Conservation (phyloP, 176 grass and related monocot species). For the Panicum miliaceum region DNA sequence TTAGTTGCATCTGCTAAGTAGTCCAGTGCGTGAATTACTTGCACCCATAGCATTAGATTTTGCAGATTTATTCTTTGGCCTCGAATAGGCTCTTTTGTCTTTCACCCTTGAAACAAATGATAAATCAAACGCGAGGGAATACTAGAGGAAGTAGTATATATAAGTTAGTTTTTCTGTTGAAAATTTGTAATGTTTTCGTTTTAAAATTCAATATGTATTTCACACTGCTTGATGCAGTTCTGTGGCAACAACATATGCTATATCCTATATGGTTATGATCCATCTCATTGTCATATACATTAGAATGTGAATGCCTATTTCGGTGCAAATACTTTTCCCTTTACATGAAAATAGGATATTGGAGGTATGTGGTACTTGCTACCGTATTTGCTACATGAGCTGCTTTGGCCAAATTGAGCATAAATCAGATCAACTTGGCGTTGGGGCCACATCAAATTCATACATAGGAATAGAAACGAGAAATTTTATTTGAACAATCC, state of each 20-base stretch:
- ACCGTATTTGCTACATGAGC: neutral
- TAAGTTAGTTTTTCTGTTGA: neutral
- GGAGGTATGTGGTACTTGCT: neutral
- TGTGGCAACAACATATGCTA: too few relatives aligned
- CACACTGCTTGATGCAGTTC: neutral
- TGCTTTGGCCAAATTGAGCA: neutral
- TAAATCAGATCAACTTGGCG: neutral
- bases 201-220: neutral
- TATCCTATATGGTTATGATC: neutral
- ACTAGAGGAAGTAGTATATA: neutral
- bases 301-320: neutral
- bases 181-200: neutral
- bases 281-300: neutral
- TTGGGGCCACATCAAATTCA: neutral
- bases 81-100: slow-evolving; percentile 3
- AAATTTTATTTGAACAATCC: too few relatives aligned
- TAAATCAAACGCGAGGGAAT: neutral
- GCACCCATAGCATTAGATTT: slow-evolving; percentile 35
- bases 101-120: slow-evolving; percentile 22
- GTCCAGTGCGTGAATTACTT: slow-evolving; percentile 34
- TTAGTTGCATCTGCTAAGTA: slow-evolving; percentile 49
- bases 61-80: slow-evolving; percentile 21
- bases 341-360: neutral
- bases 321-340: neutral
- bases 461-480: too few relatives aligned